A percentile compares a stretch with the other conserved stretches of the same genome.
Evolutionary conservation across 345 rosid genomes (phyloP).

Genomic region (Brassica rapa): DNA sequence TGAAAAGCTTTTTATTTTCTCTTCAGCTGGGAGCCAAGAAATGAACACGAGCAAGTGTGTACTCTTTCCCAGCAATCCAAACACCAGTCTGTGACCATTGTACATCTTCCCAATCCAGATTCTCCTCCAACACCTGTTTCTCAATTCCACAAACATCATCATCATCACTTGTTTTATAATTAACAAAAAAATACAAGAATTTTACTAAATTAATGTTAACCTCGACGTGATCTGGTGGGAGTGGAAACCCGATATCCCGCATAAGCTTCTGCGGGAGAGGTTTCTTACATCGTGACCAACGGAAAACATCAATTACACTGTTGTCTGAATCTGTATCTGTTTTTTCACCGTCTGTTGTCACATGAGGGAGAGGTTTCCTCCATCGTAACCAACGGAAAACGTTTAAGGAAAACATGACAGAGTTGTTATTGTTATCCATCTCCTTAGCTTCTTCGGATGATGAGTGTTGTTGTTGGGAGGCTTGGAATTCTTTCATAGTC

Average conservation of each 20-base stretch:
- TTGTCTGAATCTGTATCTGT: conserved; percentile 63
- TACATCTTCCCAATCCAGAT: conserved; percentile 97
- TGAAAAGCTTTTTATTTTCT: background rate
- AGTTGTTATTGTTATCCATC: conserved; percentile 41
- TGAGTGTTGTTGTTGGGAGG: conserved; percentile 39
- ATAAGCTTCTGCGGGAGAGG: conserved; percentile 85
- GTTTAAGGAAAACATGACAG: background rate
- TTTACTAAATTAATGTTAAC: conserved; percentile 36
- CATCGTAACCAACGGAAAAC: conserved; percentile 94
- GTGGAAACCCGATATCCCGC: conserved; percentile 85
- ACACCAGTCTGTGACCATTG: conserved; percentile 99
- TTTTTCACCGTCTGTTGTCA: conserved; percentile 82
- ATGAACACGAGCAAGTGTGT: conserved; percentile 86
- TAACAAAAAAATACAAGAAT: background rate
- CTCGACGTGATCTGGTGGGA: conserved; percentile 84
- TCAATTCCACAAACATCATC: conserved; percentile 7
- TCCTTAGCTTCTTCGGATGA: conserved; percentile 56
- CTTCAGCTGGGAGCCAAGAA: conserved; percentile 62
- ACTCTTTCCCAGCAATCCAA: conserved; percentile 92
- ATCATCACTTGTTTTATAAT: background rate
- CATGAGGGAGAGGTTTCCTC: conserved; percentile 87
- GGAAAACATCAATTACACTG: conserved; percentile 67
- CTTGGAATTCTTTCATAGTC: conserved; percentile 58
- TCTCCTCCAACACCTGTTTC: conserved; percentile 84
- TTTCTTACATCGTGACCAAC: conserved; percentile 93